These are phyloP conservation scores for Volvariella volvacea DNA, from an alignment of 1,284 basidiomycete genomes.

Conservation along the genomic window DNA sequence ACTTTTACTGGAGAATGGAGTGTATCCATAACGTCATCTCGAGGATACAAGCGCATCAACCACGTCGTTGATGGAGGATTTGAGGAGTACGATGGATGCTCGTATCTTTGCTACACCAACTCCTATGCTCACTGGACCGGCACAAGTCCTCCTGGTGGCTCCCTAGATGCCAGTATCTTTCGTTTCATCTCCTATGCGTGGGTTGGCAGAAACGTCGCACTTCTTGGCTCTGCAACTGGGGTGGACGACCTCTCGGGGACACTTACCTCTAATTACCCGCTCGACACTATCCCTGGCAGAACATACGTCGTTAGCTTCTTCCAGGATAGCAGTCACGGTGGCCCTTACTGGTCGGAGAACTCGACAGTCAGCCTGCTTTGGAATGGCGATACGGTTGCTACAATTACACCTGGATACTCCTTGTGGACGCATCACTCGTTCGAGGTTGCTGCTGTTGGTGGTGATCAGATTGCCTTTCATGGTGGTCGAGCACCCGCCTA, in stretches of 20 bases:
- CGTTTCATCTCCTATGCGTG: constrained; percentile 20
- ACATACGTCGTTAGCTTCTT: constrained; percentile 21
- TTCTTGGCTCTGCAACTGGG: constrained; percentile 21
- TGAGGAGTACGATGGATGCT: constrained; percentile 19
- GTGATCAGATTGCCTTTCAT: constrained; percentile 17
- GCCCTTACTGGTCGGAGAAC: constrained; percentile 11
- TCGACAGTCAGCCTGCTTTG: constrained; percentile 21
- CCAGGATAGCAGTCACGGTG: constrained; percentile 18
- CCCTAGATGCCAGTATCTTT: constrained; percentile 22
- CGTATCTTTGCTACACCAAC: constrained; percentile 19
- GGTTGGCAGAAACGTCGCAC: constrained; percentile 18
- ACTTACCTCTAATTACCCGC: constrained; percentile 13
- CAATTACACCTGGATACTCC: constrained; percentile 13
- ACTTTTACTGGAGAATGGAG: constrained; percentile 22
- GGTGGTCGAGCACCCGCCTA: constrained; percentile 23
- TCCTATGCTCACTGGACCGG: constrained; percentile 22
- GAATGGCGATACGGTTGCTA: constrained; percentile 18
- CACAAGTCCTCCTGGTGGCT: constrained; percentile 15
- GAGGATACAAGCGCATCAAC: constrained; percentile 20
- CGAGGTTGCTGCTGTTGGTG: constrained; percentile 15
- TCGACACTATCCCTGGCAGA: constrained; percentile 16
- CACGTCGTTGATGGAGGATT: constrained; percentile 20
- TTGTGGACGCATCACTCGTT: constrained; percentile 17
- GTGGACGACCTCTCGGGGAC: constrained; percentile 18
- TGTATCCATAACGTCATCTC: constrained; percentile 22